Base-by-base conservation (phyloP, 148 eudicot species). In the Amaranthus cruentus region DNA sequence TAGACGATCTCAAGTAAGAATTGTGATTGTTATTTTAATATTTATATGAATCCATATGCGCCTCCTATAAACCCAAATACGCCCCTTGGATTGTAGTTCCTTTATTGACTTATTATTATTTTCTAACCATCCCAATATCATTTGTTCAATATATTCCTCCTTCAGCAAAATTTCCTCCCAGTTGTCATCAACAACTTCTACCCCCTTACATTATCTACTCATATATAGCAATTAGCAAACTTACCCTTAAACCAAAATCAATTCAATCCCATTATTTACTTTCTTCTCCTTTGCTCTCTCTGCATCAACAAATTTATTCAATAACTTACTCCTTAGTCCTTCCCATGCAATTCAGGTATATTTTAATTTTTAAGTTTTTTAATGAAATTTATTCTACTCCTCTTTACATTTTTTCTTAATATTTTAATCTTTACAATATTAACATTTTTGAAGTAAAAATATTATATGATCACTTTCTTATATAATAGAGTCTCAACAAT, bases 11-110 rank as follows among this genome's bases (percentile, higher is more conserved):
- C 18, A 18, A 18, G 18, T 18, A 18, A 18, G 18, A 18, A 18
- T 18, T 18, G 18, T 18, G 18, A 18, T 18, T 18, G 0, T 18
- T 28, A 28, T 28, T 28, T 28, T 28, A 28, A 28, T 28, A 28
- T 28, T 0, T 28, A 28, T 28, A 11, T 9, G 47, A 75, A 68
- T 42, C 50, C 21, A 60, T 9, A 75, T 65, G 72, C 75, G 53
- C 71, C 66, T 53, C 13, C 56, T 52, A 28, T 0, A 28, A 28
- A 28, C 38, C 38, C 38, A 63, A 21, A 42, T 48, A 57, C 80
- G 80, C 80, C 80, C 80, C 76, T 66, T 66, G 80, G 57, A 72
- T 71, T 77, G 57, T 46, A 48, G 47, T 38, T 9, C 66, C 14
- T 12, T 21, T 48, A 47, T 75, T 60, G 58, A 66, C 71, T 67